Percentiles rank a stretch among this genome's conserved stretches.
These are phyloP conservation scores for Tuber microsphaerosporum DNA, from an alignment of 495 filamentous ascomycete genomes.

Conservation along the genomic window DNA sequence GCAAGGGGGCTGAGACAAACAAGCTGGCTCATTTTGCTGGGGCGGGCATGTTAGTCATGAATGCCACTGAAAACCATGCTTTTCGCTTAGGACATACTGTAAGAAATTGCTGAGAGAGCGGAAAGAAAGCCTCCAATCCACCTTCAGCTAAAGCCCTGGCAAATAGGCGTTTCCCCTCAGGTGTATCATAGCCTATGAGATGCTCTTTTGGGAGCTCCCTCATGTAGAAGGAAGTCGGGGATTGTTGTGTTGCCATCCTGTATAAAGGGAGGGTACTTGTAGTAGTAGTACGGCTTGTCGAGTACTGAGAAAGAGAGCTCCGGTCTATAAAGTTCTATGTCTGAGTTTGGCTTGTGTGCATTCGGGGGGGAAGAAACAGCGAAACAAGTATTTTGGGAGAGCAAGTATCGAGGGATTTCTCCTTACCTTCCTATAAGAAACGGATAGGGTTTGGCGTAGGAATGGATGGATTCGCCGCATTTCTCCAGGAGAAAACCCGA, in stretches of 20 bases:
- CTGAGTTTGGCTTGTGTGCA: neutral
- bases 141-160: slow-evolving; percentile 32
- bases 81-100: slow-evolving; percentile 19
- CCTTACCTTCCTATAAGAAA: neutral
- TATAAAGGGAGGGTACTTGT: neutral
- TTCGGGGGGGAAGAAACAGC: neutral
- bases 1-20: slow-evolving; percentile 17
- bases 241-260: neutral
- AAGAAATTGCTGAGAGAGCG: slow-evolving; percentile 39
- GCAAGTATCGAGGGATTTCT: neutral
- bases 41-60: slow-evolving; percentile 4
- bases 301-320: neutral
- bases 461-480: neutral
- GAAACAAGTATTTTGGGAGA: neutral
- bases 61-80: neutral
- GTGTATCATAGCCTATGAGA: slow-evolving; percentile 35
- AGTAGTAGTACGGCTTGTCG: neutral
- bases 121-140: slow-evolving; percentile 38
- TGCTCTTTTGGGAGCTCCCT: slow-evolving; percentile 34
- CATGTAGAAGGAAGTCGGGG: slow-evolving; percentile 38
- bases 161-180: slow-evolving; percentile 36
- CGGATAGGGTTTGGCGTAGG: neutral
- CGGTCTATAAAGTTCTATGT: neutral
- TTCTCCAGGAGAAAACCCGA: neutral
- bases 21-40: slow-evolving; percentile 39